Percentiles rank a stretch among this genome's conserved stretches.
Conservation (phyloP, 2,329 filamentous ascomycete species). For the Phialophora tarda region DNA sequence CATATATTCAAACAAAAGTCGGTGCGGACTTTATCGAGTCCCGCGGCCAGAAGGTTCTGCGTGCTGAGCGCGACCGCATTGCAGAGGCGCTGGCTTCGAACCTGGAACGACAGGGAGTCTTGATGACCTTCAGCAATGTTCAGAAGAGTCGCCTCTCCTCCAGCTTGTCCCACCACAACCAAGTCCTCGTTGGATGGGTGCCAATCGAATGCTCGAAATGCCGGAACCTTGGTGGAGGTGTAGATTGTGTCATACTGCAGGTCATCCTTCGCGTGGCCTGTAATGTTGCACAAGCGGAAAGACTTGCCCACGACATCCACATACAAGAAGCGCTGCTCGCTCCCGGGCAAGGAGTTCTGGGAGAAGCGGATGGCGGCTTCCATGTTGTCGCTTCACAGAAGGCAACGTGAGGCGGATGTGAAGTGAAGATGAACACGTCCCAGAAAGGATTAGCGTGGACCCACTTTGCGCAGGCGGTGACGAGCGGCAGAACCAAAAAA, state of each 20-base stretch:
- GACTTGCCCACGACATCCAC: slow-evolving; percentile 66
- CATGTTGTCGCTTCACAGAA: slow-evolving; percentile 47
- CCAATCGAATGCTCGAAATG: slow-evolving; percentile 71
- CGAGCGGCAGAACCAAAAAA: slow-evolving; percentile 29
- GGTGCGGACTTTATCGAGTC: slow-evolving; percentile 66
- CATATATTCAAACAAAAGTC: slow-evolving; percentile 70
- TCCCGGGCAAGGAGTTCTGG: slow-evolving; percentile 59
- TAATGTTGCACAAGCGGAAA: slow-evolving; percentile 63
- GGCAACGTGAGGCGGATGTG: not conserved
- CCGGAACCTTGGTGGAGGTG: slow-evolving; percentile 61
- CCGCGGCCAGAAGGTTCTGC: slow-evolving; percentile 63
- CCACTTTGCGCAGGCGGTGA: slow-evolving; percentile 22
- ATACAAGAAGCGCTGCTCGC: slow-evolving; percentile 62
- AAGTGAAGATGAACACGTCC: not conserved
- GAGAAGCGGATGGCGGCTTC: slow-evolving; percentile 69
- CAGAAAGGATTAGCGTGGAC: slow-evolving; percentile 5
- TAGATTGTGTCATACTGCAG: slow-evolving; percentile 61
- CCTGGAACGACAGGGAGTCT: slow-evolving; percentile 58
- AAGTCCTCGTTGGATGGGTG: slow-evolving; percentile 63
- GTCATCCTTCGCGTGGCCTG: slow-evolving; percentile 44
- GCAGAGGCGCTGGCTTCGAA: slow-evolving; percentile 67
- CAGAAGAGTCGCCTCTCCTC: slow-evolving; percentile 65
- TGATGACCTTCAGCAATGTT: slow-evolving; percentile 59
- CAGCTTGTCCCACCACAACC: slow-evolving; percentile 65
- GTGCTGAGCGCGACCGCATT: slow-evolving; percentile 68